Evolutionary conservation across 345 rosid species (phyloP).

Genomic region (Luvunga scandens): DNA sequence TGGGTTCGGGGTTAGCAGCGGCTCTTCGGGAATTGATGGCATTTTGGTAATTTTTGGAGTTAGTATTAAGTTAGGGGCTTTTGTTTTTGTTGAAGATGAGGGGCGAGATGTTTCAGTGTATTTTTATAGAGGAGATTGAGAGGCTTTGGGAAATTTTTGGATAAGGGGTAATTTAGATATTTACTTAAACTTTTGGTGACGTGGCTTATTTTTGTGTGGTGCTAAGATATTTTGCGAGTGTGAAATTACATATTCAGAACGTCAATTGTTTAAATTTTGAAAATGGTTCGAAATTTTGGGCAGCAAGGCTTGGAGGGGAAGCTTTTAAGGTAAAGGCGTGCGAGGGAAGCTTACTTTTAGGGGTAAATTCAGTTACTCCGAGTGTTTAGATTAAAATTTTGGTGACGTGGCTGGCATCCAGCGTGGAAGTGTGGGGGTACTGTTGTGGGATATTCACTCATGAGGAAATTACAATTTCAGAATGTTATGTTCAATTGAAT

Average conservation of each 20-base stretch:
- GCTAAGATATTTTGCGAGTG: neutral
- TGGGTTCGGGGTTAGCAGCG: conserved; percentile 64
- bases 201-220: neutral
- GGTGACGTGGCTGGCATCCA: neutral
- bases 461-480: neutral
- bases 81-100: neutral
- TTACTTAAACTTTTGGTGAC: neutral
- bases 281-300: neutral
- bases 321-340: neutral
- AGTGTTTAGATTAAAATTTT: neutral
- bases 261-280: neutral
- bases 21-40: conserved; percentile 68
- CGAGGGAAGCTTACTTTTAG: neutral
- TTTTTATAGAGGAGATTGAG: neutral
- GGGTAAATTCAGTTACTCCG: neutral
- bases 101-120: too few relatives aligned
- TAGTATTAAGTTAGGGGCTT: neutral
- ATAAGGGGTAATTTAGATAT: neutral
- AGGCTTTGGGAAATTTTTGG: neutral
- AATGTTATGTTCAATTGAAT: neutral
- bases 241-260: neutral
- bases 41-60: neutral
- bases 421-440: too few relatives aligned
- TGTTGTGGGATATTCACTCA: too few relatives aligned
- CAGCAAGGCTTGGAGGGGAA: neutral